Percentiles rank a stretch among this genome's conserved stretches.
Conservation (phyloP, 2,329 filamentous ascomycete genomes). For the Gnomoniopsis smithogilvyi region DNA sequence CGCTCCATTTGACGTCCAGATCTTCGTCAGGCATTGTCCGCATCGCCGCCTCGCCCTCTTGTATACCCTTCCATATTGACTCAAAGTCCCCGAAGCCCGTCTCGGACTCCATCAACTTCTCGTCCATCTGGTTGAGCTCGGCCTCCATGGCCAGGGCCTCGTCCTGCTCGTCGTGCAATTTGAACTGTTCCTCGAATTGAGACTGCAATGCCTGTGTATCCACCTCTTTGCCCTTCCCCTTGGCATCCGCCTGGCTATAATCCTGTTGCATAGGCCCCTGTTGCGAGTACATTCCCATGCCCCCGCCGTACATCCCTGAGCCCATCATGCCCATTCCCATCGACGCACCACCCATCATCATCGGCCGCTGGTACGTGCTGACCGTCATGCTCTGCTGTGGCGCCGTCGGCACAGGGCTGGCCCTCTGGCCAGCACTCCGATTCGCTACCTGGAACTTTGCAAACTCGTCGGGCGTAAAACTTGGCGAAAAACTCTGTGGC, state of each 20-base stretch:
- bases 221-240: conserved; percentile 89
- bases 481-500: conserved; percentile 55
- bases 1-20: conserved; percentile 47
- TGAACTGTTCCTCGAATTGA: conserved; percentile 33
- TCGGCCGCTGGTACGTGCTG: conserved; percentile 52
- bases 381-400: conserved; percentile 34
- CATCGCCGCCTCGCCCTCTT: conserved; percentile 69
- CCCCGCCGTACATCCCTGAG: conserved; percentile 46
- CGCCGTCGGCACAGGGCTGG: conserved; percentile 58
- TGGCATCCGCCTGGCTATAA: conserved; percentile 40
- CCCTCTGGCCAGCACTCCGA: conserved; percentile 46
- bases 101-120: conserved; percentile 60
- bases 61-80: conserved; percentile 79
- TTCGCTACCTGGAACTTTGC: conserved; percentile 78
- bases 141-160: conserved; percentile 71
- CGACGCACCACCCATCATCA: conserved; percentile 55
- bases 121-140: conserved; percentile 85
- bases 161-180: conserved; percentile 51
- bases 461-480: conserved; percentile 83
- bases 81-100: conserved; percentile 85
- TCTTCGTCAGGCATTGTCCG: conserved; percentile 69
- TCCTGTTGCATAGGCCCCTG: conserved; percentile 37
- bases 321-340: conserved; percentile 50
- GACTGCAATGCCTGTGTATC: conserved; percentile 65
- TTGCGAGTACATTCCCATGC: conserved; percentile 48